A percentile compares a stretch with the other conserved stretches of the same genome.
phyloP scores from a whole-genome alignment of 108 stramenopile species.

The Nannochloropsis gaditana region DNA sequence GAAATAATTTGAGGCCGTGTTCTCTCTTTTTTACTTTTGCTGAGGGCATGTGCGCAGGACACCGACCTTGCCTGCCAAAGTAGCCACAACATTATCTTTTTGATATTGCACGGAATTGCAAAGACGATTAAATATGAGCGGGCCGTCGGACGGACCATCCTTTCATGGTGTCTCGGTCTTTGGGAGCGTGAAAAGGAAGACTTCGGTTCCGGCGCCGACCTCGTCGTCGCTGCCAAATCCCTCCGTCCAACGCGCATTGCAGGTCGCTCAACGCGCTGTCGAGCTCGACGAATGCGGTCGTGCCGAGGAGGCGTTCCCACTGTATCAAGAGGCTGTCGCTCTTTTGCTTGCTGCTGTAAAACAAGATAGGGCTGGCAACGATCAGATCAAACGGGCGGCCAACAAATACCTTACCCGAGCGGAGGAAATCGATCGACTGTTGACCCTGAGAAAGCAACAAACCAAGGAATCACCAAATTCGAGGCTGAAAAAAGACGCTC shows the following conservation, averaged over 20 bases:
- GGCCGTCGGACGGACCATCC: background rate
- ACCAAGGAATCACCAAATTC: background rate
- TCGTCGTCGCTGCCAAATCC: background rate
- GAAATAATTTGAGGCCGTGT: no score
- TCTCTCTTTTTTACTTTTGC: no score
- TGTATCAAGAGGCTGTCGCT: background rate
- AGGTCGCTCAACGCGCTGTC: background rate
- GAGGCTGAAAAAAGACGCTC: no score
- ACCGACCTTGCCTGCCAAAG: no score
- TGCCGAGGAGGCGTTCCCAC: background rate
- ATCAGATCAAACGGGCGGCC: slow-evolving; percentile 9
- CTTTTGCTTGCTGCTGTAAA: background rate
- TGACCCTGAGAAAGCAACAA: background rate
- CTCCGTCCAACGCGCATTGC: background rate
- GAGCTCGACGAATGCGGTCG: background rate
- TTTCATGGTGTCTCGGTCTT: slow-evolving; percentile 11
- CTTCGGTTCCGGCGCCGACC: background rate
- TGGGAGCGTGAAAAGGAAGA: background rate
- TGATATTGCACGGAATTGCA: no score
- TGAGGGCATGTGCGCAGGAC: no score
- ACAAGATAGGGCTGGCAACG: background rate
- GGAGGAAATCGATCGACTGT: background rate
- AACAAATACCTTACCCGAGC: background rate
- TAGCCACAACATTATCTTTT: no score
- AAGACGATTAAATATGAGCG: background rate